phyloP scores from a whole-genome alignment of 257 asterid genomes.

The Solanum gracilifrons region DNA sequence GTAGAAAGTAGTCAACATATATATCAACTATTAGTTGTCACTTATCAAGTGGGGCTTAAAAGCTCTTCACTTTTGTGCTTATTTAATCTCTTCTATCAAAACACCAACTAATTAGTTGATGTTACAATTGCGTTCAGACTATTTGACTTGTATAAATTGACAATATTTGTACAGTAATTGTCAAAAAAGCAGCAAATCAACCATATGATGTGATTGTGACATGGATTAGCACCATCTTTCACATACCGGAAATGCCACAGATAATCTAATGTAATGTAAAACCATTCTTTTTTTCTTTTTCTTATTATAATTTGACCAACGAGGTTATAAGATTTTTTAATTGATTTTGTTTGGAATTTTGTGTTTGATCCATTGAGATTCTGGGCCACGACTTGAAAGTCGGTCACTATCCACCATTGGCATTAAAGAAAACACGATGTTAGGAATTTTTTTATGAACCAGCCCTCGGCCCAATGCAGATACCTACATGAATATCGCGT shows the following conservation, averaged over 20 bases:
- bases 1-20: background rate
- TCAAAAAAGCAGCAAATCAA: background rate
- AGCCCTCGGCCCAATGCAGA: no score
- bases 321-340: background rate
- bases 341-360: background rate
- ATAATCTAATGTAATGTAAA: background rate
- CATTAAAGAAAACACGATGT: background rate
- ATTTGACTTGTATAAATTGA: background rate
- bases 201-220: background rate
- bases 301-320: background rate
- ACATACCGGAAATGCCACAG: background rate
- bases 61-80: background rate
- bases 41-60: background rate
- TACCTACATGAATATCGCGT: no score
- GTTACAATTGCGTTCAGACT: background rate
- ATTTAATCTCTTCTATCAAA: background rate
- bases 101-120: background rate
- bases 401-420: background rate
- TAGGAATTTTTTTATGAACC: no score
- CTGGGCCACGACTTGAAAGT: background rate
- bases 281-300: background rate
- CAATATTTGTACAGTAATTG: background rate
- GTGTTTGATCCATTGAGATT: background rate
- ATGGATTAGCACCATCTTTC: background rate
- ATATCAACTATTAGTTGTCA: background rate